Percentiles rank a stretch among this genome's conserved stretches.
Conservation (phyloP, 2,329 filamentous ascomycete genomes). For the Hypoxylon sp. region DNA sequence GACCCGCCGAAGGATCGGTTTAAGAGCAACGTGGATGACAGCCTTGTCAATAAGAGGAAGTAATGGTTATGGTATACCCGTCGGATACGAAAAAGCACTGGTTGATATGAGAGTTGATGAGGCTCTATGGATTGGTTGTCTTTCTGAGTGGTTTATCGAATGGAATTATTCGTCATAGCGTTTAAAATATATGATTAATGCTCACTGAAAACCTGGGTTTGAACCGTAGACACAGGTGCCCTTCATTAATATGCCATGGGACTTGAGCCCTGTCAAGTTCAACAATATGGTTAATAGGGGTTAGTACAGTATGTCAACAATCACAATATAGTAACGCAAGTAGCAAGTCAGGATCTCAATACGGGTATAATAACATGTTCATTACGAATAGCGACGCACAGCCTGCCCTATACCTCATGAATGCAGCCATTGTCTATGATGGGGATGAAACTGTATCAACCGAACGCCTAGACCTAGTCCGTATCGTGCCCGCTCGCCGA, state of each 20-base stretch:
- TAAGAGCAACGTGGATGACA: slow-evolving; percentile 63
- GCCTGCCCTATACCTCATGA: slow-evolving; percentile 11
- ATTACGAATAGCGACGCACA: slow-evolving; percentile 14
- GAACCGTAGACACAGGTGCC: background rate
- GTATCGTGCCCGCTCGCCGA: slow-evolving; percentile 3
- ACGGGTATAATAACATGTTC: slow-evolving; percentile 23
- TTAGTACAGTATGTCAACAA: too few species aligned
- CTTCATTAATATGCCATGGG: too few species aligned
- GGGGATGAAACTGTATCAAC: slow-evolving; percentile 10
- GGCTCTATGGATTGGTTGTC: background rate
- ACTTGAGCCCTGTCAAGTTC: too few species aligned
- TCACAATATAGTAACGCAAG: too few species aligned
- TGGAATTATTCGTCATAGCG: too few species aligned
- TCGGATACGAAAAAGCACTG: too few species aligned
- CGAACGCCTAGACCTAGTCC: slow-evolving; percentile 17
- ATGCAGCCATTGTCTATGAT: slow-evolving; percentile 31
- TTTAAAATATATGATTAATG: too few species aligned
- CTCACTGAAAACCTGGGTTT: too few species aligned
- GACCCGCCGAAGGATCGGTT: slow-evolving; percentile 59
- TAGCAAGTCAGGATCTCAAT: background rate
- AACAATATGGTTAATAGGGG: too few species aligned
- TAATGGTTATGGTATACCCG: slow-evolving; percentile 11
- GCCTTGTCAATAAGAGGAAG: slow-evolving; percentile 53
- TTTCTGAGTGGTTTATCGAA: background rate
- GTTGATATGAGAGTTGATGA: background rate